Conservation (phyloP, 495 filamentous ascomycete species). For the Parathielavia hyrcaniae region DNA sequence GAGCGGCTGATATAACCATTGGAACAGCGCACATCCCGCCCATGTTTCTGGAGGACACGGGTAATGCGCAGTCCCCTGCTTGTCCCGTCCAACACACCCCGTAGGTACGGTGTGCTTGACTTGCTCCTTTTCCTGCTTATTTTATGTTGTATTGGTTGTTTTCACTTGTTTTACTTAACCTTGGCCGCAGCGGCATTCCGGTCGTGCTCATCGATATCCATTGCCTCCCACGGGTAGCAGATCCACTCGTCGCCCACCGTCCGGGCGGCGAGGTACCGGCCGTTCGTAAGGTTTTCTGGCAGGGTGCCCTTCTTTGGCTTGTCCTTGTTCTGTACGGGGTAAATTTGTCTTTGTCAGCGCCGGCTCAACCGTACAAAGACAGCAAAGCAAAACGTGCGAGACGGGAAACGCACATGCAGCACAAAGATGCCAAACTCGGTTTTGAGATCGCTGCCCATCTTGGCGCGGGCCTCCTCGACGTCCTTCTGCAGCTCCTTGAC, state of each 20-base stretch:
- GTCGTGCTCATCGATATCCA: slow-evolving; percentile 92
- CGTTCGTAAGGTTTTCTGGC: slow-evolving; percentile 71
- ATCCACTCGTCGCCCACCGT: slow-evolving; percentile 95
- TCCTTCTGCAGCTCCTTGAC: slow-evolving; percentile 95
- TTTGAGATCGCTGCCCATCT: slow-evolving; percentile 60
- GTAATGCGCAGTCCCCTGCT: background rate
- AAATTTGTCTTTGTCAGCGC: too few species aligned
- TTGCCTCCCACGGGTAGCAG: slow-evolving; percentile 99
- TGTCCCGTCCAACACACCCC: background rate
- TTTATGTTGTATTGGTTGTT: slow-evolving; percentile 4
- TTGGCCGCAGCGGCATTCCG: slow-evolving; percentile 52
- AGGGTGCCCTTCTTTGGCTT: slow-evolving; percentile 88
- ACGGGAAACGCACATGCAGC: slow-evolving; percentile 66
- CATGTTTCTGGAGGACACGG: background rate
- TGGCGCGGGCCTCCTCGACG: slow-evolving; percentile 71
- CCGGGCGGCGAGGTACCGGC: slow-evolving; percentile 75
- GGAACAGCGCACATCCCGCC: background rate
- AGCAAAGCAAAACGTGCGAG: background rate
- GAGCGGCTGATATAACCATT: background rate
- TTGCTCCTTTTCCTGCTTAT: background rate
- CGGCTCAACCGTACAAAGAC: background rate
- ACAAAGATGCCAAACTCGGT: slow-evolving; percentile 92
- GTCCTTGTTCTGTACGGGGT: slow-evolving; percentile 75
- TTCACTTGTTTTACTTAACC: slow-evolving; percentile 17
- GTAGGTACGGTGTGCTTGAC: background rate